Evolutionary conservation across 2,329 filamentous ascomycete species (phyloP).

Genomic region (Saccharata proteae): DNA sequence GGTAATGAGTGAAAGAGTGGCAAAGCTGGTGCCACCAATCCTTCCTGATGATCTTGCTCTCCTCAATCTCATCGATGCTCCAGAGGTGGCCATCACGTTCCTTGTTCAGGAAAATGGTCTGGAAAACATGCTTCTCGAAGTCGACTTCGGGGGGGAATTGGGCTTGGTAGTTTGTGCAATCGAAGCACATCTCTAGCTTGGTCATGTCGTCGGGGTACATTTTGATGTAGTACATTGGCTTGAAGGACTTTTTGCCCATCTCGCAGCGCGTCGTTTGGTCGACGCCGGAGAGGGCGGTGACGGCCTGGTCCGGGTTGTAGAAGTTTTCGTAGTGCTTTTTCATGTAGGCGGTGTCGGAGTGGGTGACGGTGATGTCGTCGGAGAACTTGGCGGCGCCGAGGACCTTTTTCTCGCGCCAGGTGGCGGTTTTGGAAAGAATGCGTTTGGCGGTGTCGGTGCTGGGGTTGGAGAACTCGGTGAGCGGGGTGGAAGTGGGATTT

Average conservation of each 20-base stretch:
- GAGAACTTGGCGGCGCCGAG: conserved; percentile 59
- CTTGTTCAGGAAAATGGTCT: conserved; percentile 56
- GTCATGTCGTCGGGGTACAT: conserved; percentile 43
- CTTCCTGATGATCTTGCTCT: conserved; percentile 47
- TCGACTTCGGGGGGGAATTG: conserved; percentile 48
- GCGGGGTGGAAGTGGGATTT: neutral
- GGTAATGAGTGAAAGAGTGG: conserved; percentile 51
- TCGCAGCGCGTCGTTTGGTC: conserved; percentile 32
- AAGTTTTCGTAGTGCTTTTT: conserved; percentile 54
- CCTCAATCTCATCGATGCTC: conserved; percentile 47
- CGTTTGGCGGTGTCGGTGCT: conserved; percentile 44
- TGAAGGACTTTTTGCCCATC: conserved; percentile 40
- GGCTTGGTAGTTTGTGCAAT: conserved; percentile 64
- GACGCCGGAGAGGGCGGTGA: conserved; percentile 26
- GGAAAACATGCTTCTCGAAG: conserved; percentile 53
- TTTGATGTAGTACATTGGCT: conserved; percentile 55
- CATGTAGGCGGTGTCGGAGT: conserved; percentile 54
- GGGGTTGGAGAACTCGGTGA: neutral
- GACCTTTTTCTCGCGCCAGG: conserved; percentile 51
- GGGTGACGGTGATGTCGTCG: conserved; percentile 60
- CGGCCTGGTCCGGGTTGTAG: conserved; percentile 39
- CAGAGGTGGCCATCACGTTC: conserved; percentile 42
- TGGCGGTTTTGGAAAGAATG: conserved; percentile 45
- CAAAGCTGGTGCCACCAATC: conserved; percentile 60
- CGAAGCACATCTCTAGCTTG: conserved; percentile 53